Percentiles rank a stretch among this genome's conserved stretches.
These are phyloP conservation scores for Tetrahymena borealis DNA, from an alignment of 73 alveolate genomes.

Conservation along the genomic window DNA sequence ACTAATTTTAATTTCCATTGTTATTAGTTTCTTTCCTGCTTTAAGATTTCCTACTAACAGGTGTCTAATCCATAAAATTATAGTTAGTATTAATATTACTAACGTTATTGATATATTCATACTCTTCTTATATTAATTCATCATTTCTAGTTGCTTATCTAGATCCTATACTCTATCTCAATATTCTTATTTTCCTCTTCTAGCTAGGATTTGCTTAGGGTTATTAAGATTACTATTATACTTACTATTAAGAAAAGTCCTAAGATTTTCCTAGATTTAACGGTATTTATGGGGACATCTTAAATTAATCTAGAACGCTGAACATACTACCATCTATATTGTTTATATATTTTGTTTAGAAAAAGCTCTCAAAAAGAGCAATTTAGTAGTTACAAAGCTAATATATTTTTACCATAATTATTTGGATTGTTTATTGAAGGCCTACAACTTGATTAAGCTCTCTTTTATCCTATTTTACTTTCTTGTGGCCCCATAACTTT, in stretches of 20 bases:
- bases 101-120: neutral
- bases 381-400: too few relatives aligned
- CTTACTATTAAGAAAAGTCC: neutral
- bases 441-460: neutral
- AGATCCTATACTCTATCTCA: neutral
- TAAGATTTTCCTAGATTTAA: neutral
- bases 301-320: neutral
- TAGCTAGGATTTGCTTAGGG: neutral
- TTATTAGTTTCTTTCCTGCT: neutral
- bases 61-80: neutral
- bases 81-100: neutral
- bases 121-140: neutral
- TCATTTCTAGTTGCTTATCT: neutral
- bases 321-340: neutral
- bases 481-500: neutral
- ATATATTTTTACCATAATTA: neutral
- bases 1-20: neutral
- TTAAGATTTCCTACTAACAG: neutral
- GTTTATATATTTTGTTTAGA: neutral
- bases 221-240: neutral
- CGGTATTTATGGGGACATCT: constrained; percentile 1
- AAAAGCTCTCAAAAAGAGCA: too few relatives aligned
- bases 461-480: neutral
- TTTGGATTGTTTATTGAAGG: neutral
- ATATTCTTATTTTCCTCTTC: neutral